Conservation (phyloP, 139 green algal species). For the Coccomyxa sp. region DNA sequence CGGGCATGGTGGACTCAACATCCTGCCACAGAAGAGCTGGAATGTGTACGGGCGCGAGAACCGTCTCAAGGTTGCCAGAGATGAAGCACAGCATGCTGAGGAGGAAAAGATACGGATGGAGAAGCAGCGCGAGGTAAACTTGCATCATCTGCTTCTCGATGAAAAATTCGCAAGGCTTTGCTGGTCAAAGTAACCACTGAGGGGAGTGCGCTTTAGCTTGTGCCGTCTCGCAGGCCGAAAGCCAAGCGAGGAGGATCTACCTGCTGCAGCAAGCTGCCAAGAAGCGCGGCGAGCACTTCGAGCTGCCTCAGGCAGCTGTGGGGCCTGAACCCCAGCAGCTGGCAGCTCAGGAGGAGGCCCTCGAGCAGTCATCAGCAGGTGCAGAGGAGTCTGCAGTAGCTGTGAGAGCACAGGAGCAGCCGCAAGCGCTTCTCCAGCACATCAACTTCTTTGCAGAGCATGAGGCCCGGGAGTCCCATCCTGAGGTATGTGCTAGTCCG, state of each 20-base stretch:
- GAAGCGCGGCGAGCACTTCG: not conserved
- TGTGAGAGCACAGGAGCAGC: not conserved
- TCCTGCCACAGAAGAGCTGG: conserved; percentile 86
- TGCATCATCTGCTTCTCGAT: not conserved
- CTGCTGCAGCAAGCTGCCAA: conserved; percentile 43
- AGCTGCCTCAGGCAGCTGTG: too few species aligned
- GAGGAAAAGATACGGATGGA: conserved; percentile 31
- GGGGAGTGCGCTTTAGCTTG: not conserved
- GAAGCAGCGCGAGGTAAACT: conserved; percentile 7
- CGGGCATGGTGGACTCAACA: conserved; percentile 94
- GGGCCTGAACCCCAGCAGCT: not conserved
- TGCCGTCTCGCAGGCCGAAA: conserved; percentile 40
- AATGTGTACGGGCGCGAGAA: conserved; percentile 89
- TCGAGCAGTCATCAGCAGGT: not conserved
- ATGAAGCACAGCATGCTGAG: conserved; percentile 44
- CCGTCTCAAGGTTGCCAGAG: conserved; percentile 58
- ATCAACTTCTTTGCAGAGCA: conserved; percentile 53
- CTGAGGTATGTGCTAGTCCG: conserved; percentile 46
- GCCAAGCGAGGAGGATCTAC: conserved; percentile 39
- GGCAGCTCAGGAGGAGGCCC: not conserved
- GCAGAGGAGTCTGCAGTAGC: not conserved
- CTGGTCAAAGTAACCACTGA: too few species aligned
- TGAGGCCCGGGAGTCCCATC: conserved; percentile 28
- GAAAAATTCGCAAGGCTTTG: too few species aligned
- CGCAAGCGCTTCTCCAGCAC: conserved; percentile 29